A percentile compares a stretch with the other conserved stretches of the same genome.
phyloP scores from a whole-genome alignment of 148 eudicot species.

The Gaultheria prostrata region DNA sequence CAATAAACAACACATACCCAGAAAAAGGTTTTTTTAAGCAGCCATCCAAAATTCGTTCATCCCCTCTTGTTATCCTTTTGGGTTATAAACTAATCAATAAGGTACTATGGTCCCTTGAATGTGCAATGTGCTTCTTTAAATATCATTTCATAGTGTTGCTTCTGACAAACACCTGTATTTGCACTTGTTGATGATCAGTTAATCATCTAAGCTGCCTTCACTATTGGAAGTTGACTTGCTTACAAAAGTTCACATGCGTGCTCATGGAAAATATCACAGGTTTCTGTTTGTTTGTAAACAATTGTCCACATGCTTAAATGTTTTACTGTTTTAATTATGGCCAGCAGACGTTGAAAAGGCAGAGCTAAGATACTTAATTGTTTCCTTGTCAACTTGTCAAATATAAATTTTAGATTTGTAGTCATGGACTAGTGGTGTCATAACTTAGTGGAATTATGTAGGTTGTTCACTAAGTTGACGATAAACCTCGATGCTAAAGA shows the following conservation, averaged over 20 bases:
- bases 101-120: neutral
- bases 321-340: neutral
- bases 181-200: neutral
- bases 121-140: neutral
- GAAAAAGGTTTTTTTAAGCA: neutral
- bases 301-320: neutral
- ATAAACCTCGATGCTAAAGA: neutral
- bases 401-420: neutral
- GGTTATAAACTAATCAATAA: neutral
- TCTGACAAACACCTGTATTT: conserved; percentile 3
- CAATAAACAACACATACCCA: neutral
- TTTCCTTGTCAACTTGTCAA: neutral
- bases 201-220: neutral
- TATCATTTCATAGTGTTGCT: neutral
- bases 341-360: neutral
- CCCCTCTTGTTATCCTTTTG: neutral
- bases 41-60: neutral
- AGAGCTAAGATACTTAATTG: neutral
- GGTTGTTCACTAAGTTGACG: neutral
- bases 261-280: neutral
- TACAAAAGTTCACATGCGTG: neutral
- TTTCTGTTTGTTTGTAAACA: neutral
- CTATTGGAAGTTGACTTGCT: conserved; percentile 6
- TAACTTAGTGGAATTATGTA: neutral
- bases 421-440: neutral